Percentiles rank a stretch among this genome's conserved stretches.
Conservation (phyloP, 2,329 filamentous ascomycete genomes). For the Aspergillus texensis region DNA sequence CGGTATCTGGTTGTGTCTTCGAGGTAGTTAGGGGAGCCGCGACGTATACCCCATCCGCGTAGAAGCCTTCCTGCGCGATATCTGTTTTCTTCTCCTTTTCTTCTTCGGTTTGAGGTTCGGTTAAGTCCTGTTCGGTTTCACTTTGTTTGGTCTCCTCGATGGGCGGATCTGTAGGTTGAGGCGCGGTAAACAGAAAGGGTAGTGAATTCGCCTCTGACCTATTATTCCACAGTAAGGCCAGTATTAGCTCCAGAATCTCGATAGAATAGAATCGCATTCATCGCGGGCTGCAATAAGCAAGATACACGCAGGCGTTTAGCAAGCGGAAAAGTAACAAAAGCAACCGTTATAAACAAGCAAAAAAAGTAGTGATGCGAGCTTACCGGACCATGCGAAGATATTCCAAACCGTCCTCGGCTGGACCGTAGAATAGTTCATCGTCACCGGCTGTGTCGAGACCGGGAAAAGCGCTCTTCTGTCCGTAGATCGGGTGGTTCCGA, state of each 20-base stretch:
- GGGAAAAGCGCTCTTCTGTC: conserved; percentile 72
- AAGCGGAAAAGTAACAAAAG: conserved; percentile 14
- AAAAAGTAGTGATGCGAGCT: conserved; percentile 34
- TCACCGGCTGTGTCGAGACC: conserved; percentile 52
- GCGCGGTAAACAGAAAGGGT: conserved; percentile 70
- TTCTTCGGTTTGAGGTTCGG: conserved; percentile 38
- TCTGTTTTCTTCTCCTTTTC: background rate
- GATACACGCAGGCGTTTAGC: conserved; percentile 24
- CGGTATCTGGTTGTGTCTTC: conserved; percentile 12
- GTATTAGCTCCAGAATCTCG: conserved; percentile 19
- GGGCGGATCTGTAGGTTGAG: conserved; percentile 42
- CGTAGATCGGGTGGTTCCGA: conserved; percentile 65
- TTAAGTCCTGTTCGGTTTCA: background rate
- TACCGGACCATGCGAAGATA: conserved; percentile 74
- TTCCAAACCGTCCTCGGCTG: conserved; percentile 67
- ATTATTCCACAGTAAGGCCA: conserved; percentile 11
- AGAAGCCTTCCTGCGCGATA: background rate
- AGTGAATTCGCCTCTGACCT: conserved; percentile 77
- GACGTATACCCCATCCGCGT: conserved; percentile 12
- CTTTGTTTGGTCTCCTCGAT: conserved; percentile 4
- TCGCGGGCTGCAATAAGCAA: conserved; percentile 18
- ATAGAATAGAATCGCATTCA: conserved; percentile 2
- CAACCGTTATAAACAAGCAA: conserved; percentile 30
- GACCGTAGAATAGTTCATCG: conserved; percentile 68
- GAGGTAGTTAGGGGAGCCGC: background rate